Evolutionary conservation across 176 grass and related monocot genomes (phyloP), one percentile per base, ranked within the genome.

Genomic region (Musa beccarii): DNA sequence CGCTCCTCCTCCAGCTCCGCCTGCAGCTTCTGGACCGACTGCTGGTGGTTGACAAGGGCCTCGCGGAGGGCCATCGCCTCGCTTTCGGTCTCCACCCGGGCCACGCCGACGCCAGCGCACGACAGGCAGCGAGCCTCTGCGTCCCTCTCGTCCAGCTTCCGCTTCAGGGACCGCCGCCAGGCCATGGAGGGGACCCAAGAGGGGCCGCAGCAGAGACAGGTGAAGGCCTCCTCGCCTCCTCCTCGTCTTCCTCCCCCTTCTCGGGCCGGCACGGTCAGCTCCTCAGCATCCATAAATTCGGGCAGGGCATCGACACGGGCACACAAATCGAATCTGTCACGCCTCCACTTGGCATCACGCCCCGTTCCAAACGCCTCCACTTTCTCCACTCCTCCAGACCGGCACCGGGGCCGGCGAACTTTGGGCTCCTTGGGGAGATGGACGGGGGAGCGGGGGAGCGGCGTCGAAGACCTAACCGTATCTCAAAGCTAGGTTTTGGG

Each of bases 1-100:
- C 87, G 89, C 83, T 92, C 92, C 6, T 85, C 87, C 74, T 96
- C 92, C 11, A 96, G 92, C 70, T 96, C 92, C 25, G 64, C 75
- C 1, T 82, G 71, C 61, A 96, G 83, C 52, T 51, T 76, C 16
- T 75, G 76, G 6, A 80, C 63, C 11, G 51, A 72, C 9, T 51
- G 74, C 8, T 81, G 89, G n/a, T 88, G 85, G 49, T 74, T 59
- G 64, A 77, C 80, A 13, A 92, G 68, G 3, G 56, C 13, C 59
- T 87, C 75, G 2, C 87, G 78, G 12, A 85, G 81, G 54, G 61
- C 71, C 10, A n/a, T 9, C 12, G 78, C 78, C 69, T 83, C 85
- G 28, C 61, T 71, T 86, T 86, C 83, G 75, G 69, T 79, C 77
- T 56, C 77, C 8, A 79, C 65, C 23, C 66, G 52, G 12, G 77